Evolutionary conservation across 495 filamentous ascomycete species (phyloP).

Genomic region (Lentithecium fluviatile): DNA sequence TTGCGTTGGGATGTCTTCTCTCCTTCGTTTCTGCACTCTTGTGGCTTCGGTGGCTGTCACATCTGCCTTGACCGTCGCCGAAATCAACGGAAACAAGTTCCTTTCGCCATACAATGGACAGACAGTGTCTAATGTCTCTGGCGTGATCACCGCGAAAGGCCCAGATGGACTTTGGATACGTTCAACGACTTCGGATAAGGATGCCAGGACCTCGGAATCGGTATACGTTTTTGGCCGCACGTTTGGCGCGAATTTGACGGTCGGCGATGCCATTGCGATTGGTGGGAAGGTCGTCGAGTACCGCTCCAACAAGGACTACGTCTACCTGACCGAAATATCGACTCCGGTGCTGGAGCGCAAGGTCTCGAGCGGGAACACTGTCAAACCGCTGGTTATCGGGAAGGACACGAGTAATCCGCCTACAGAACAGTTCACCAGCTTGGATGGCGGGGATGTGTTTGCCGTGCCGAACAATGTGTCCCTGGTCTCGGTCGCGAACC

Average conservation of each 20-base stretch:
- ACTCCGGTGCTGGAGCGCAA: constrained; percentile 49
- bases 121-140: constrained; percentile 54
- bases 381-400: constrained; percentile 56
- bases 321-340: constrained; percentile 59
- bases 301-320: constrained; percentile 49
- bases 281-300: constrained; percentile 58
- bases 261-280: constrained; percentile 59
- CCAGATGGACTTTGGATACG: constrained; percentile 59
- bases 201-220: constrained; percentile 51
- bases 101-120: constrained; percentile 55
- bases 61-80: constrained; percentile 54
- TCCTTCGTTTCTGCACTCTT: constrained; percentile 2
- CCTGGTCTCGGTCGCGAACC: constrained; percentile 55
- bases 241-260: constrained; percentile 45
- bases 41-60: constrained; percentile 16
- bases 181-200: constrained; percentile 50
- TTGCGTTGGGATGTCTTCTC: constrained; percentile 3
- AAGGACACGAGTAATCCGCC: constrained; percentile 51
- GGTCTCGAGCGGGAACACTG: constrained; percentile 48
- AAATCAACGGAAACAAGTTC: constrained; percentile 62
- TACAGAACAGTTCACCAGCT: constrained; percentile 50
- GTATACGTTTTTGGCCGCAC: constrained; percentile 56
- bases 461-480: constrained; percentile 53
- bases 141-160: constrained; percentile 60
- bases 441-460: constrained; percentile 57